A percentile compares a stretch with the other conserved stretches of the same genome.
phyloP scores from a whole-genome alignment of 768 basidiomycete genomes.

The Mycena albidolilacea region DNA sequence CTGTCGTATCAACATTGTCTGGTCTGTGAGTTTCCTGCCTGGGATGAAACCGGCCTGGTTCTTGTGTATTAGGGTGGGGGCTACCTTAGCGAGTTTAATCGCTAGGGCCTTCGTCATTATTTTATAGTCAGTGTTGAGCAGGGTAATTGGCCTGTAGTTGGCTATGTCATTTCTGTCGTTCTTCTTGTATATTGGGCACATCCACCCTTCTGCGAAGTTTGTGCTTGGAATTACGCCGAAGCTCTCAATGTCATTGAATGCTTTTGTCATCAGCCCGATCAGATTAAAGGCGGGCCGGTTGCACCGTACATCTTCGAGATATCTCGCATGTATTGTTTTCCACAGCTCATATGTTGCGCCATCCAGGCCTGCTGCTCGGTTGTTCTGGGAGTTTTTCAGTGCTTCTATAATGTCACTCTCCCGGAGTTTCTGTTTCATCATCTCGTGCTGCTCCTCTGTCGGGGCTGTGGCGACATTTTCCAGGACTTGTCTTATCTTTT shows the following conservation, averaged over 20 bases:
- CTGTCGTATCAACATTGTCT: slow-evolving; percentile 33
- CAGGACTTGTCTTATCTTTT: background rate
- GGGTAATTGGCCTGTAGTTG: slow-evolving; percentile 12
- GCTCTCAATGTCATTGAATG: slow-evolving; percentile 1
- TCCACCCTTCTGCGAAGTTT: background rate
- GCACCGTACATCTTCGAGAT: background rate
- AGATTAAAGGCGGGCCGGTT: background rate
- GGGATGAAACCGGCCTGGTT: slow-evolving; percentile 43
- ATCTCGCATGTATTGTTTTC: background rate
- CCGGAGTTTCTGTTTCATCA: background rate
- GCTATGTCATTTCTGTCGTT: slow-evolving; percentile 1
- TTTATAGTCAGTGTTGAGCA: slow-evolving; percentile 6
- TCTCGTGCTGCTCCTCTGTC: background rate
- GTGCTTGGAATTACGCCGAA: background rate
- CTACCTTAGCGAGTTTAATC: background rate
- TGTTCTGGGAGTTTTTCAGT: background rate
- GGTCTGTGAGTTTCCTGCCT: slow-evolving; percentile 40
- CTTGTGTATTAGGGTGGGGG: background rate
- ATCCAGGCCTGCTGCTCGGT: background rate
- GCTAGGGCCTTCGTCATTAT: slow-evolving; percentile 8
- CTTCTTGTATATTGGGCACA: slow-evolving; percentile 1
- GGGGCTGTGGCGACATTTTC: background rate
- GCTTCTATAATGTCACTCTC: background rate
- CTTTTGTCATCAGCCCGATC: background rate
- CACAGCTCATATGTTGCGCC: background rate